phyloP scores from a whole-genome alignment of 106 monocot genomes.

The Acorus gramineus region DNA sequence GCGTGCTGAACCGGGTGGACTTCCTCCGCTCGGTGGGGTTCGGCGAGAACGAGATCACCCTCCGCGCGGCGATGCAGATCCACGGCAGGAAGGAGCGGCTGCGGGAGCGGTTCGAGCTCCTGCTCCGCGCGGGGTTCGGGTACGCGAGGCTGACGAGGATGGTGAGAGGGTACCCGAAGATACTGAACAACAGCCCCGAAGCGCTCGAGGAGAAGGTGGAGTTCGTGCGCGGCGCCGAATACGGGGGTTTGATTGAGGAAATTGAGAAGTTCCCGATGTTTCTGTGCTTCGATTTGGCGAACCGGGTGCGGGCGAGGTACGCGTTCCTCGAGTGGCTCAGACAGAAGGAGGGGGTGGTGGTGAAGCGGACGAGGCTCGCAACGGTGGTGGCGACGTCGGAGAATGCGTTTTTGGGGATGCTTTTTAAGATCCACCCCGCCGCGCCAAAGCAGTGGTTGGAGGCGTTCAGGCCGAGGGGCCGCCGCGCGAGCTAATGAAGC shows the following conservation, averaged over 20 bases:
- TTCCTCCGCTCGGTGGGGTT: conserved; percentile 76
- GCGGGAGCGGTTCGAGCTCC: conserved; percentile 64
- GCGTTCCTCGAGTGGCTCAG: conserved; percentile 65
- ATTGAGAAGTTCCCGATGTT: conserved; percentile 59
- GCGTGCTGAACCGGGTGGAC: conserved; percentile 42
- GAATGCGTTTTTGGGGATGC: conserved; percentile 59
- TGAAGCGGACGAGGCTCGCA: conserved; percentile 50
- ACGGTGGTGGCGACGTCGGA: conserved; percentile 75
- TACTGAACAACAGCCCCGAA: conserved; percentile 54
- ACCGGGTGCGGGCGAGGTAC: conserved; percentile 72
- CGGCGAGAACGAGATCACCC: conserved; percentile 53
- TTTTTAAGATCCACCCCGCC: conserved; percentile 65
- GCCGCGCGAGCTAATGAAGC: too few species aligned
- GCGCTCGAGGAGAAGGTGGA: conserved; percentile 47
- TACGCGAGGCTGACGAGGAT: conserved; percentile 53
- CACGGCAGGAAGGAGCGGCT: conserved; percentile 35
- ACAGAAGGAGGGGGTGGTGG: conserved; percentile 43
- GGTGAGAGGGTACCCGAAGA: conserved; percentile 48
- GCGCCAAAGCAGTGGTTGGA: conserved; percentile 92
- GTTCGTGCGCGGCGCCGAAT: conserved; percentile 40
- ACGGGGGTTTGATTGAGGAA: conserved; percentile 50
- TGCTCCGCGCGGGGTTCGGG: conserved; percentile 49
- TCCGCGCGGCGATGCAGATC: conserved; percentile 11
- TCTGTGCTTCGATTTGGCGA: conserved; percentile 79
- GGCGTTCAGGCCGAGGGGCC: conserved; percentile 9